Percentiles rank a stretch among this genome's conserved stretches.
Conservation (phyloP, 345 rosid species). For the Dimocarpus longan region DNA sequence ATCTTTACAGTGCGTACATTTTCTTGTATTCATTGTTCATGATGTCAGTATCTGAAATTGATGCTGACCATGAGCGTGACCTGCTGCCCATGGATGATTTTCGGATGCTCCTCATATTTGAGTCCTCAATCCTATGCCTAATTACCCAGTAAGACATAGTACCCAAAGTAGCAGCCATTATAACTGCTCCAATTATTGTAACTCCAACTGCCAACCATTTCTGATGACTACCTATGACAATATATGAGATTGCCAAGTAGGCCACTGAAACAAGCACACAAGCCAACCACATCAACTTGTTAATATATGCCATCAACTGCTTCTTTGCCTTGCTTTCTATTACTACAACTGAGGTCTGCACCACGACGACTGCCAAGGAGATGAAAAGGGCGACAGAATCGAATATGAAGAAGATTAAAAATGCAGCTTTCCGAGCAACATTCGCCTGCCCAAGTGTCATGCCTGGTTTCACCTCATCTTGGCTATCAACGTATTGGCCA, state of each 20-base stretch:
- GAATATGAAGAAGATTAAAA: conserved; percentile 78
- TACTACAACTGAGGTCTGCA: conserved; percentile 92
- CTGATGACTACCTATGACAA: conserved; percentile 78
- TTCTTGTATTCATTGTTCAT: conserved; percentile 63
- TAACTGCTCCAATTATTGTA: conserved; percentile 73
- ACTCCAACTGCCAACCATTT: conserved; percentile 80
- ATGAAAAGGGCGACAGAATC: conserved; percentile 90
- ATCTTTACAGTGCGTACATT: conserved; percentile 71
- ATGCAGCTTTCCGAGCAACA: conserved; percentile 63
- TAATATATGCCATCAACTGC: conserved; percentile 92
- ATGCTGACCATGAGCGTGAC: conserved; percentile 60
- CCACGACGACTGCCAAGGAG: conserved; percentile 90
- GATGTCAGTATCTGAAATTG: conserved; percentile 70
- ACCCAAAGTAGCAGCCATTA: conserved; percentile 91
- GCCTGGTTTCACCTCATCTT: conserved; percentile 36
- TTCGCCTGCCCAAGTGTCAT: conserved; percentile 77
- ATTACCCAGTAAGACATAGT: conserved; percentile 95
- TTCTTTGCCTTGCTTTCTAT: conserved; percentile 93
- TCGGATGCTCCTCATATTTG: conserved; percentile 63
- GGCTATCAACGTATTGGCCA: conserved; percentile 75
- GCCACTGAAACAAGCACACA: conserved; percentile 83
- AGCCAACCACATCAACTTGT: conserved; percentile 96
- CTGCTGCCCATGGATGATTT: conserved; percentile 60
- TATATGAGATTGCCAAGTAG: conserved; percentile 69
- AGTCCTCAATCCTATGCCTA: conserved; percentile 76